Evolutionary conservation across 2,329 filamentous ascomycete species (phyloP).

Genomic region (Scleromitrula shiraiana): DNA sequence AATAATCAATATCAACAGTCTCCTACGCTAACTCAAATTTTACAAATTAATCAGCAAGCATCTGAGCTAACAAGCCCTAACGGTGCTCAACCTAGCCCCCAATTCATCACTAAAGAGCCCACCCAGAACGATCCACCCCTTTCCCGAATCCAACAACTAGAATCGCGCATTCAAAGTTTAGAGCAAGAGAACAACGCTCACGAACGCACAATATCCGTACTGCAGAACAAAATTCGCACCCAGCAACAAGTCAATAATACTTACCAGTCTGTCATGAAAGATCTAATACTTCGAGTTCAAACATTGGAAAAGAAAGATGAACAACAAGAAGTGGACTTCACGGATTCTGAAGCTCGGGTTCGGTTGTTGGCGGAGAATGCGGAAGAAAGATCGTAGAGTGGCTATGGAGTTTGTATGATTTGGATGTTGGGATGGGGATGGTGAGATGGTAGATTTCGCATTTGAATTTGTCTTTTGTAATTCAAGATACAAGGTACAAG

Average conservation of each 20-base stretch:
- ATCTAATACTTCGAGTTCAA: constrained; percentile 1
- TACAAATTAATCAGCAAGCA: neutral
- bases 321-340: neutral
- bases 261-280: constrained; percentile 1
- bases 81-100: neutral
- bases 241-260: constrained; percentile 7
- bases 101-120: neutral
- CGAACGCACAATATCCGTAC: neutral
- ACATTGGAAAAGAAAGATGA: neutral
- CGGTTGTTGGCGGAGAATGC: neutral
- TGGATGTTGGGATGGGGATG: neutral
- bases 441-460: neutral
- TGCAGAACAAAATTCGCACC: neutral
- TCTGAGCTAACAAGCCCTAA: neutral
- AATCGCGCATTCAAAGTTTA: neutral
- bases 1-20: neutral
- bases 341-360: neutral
- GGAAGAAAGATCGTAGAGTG: too few relatives aligned
- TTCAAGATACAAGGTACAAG: too few relatives aligned
- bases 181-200: constrained; percentile 1
- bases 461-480: neutral
- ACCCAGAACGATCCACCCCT: neutral
- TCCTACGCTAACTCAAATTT: neutral
- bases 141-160: neutral
- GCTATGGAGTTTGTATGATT: neutral